Conservation (phyloP, 2,329 filamentous ascomycete species). For the Penicillium sp. region DNA sequence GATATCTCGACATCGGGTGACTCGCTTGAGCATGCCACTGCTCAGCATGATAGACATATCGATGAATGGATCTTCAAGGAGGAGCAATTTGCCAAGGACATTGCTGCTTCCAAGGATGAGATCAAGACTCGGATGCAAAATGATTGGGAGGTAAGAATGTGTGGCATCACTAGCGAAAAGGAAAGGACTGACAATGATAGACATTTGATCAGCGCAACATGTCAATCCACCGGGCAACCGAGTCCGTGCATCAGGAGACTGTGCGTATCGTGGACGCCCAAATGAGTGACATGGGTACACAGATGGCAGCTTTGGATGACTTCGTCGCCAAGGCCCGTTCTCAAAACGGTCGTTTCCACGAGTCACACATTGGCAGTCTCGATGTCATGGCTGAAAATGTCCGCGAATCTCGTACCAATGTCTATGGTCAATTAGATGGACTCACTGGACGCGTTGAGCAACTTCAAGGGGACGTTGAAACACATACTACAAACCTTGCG, state of each 20-base stretch:
- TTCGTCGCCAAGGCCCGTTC: slow-evolving; percentile 81
- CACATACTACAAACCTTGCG: slow-evolving; percentile 60
- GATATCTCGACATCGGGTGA: slow-evolving; percentile 67
- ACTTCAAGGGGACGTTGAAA: slow-evolving; percentile 68
- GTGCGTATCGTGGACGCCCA: slow-evolving; percentile 88
- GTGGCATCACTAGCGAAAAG: background rate
- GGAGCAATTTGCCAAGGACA: slow-evolving; percentile 67
- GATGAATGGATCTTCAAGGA: slow-evolving; percentile 72
- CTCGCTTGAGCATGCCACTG: slow-evolving; percentile 65
- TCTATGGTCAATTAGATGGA: slow-evolving; percentile 69
- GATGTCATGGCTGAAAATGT: slow-evolving; percentile 67
- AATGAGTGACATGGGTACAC: slow-evolving; percentile 79
- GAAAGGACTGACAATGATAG: slow-evolving; percentile 44
- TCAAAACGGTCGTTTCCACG: slow-evolving; percentile 78
- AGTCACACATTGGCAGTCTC: slow-evolving; percentile 69
- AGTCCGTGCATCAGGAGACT: slow-evolving; percentile 87
- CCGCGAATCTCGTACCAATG: slow-evolving; percentile 70
- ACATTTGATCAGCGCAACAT: slow-evolving; percentile 75
- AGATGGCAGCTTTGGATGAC: slow-evolving; percentile 87
- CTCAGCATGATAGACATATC: slow-evolving; percentile 70
- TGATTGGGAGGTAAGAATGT: slow-evolving; percentile 72
- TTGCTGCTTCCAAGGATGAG: slow-evolving; percentile 72
- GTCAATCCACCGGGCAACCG: slow-evolving; percentile 80
- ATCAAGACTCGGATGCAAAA: slow-evolving; percentile 81
- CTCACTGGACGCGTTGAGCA: slow-evolving; percentile 68